phyloP scores from a whole-genome alignment of 2,329 filamentous ascomycete genomes.

The Blastomyces gilchristii region DNA sequence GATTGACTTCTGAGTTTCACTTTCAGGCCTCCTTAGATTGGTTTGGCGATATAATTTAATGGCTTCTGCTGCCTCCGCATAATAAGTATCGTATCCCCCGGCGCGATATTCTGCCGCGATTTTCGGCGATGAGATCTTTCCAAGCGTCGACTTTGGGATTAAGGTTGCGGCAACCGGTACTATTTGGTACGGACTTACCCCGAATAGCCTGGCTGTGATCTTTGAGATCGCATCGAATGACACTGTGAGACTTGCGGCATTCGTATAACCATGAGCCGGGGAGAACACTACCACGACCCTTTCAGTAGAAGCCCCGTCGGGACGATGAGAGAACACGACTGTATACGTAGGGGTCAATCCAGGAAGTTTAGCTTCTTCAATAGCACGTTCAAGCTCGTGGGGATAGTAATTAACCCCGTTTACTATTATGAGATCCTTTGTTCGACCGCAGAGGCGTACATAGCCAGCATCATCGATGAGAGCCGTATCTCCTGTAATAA shows the following conservation, averaged over 20 bases:
- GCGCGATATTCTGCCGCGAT: constrained; percentile 21
- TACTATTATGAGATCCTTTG: constrained; percentile 39
- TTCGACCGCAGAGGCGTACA: constrained; percentile 32
- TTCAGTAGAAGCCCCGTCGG: constrained; percentile 28
- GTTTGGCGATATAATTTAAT: constrained; percentile 11
- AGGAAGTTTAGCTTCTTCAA: constrained; percentile 28
- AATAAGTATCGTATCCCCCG: constrained; percentile 21
- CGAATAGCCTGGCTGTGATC: constrained; percentile 9
- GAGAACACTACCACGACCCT: constrained; percentile 33
- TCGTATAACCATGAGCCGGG: constrained; percentile 21
- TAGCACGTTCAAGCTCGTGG: constrained; percentile 29
- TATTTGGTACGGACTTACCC: constrained; percentile 19
- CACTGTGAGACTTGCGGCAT: constrained; percentile 17
- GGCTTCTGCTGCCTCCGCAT: constrained; percentile 10
- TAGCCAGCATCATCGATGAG: constrained; percentile 28
- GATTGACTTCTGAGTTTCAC: neutral
- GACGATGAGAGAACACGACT: constrained; percentile 33
- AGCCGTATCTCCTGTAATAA: constrained; percentile 18
- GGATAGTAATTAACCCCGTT: constrained; percentile 39
- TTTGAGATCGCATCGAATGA: constrained; percentile 18
- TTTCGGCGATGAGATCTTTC: constrained; percentile 35
- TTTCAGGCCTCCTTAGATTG: constrained; percentile 2
- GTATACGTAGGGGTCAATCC: constrained; percentile 22
- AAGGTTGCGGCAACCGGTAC: constrained; percentile 20
- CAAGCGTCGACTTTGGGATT: constrained; percentile 31